Evolutionary conservation across 2,329 filamentous ascomycete genomes (phyloP).

Genomic region (Xylaria sp.): DNA sequence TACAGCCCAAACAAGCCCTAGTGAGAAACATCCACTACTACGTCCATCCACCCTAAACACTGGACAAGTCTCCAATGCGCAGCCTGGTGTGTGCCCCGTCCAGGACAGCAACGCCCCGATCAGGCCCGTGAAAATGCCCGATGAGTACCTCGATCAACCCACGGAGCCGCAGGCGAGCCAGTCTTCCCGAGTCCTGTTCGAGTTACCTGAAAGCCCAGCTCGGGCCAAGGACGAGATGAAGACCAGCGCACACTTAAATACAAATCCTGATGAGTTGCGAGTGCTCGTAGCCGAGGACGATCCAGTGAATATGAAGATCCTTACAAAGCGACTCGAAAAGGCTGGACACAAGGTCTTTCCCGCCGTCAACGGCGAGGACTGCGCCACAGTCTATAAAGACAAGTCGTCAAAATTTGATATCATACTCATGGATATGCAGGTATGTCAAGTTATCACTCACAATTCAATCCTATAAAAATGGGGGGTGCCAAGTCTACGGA

Average conservation of each 20-base stretch:
- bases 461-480: background rate
- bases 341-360: conserved; percentile 76
- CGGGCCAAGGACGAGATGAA: conserved; percentile 12
- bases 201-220: conserved; percentile 48
- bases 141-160: conserved; percentile 57
- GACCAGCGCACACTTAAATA: conserved; percentile 2
- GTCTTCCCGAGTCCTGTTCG: conserved; percentile 54
- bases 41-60: conserved; percentile 23
- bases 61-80: conserved; percentile 38
- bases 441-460: conserved; percentile 54
- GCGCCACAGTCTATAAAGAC: conserved; percentile 75
- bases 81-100: conserved; percentile 54
- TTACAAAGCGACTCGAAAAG: conserved; percentile 83
- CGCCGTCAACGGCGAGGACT: conserved; percentile 87
- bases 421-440: conserved; percentile 93
- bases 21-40: conserved; percentile 19
- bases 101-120: conserved; percentile 59
- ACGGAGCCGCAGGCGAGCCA: conserved; percentile 47
- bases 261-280: conserved; percentile 56
- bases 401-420: conserved; percentile 75
- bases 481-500: background rate
- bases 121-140: conserved; percentile 60
- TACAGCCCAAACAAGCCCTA: background rate
- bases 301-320: conserved; percentile 84
- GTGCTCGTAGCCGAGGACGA: conserved; percentile 90